A percentile compares a stretch with the other conserved stretches of the same genome.
phyloP scores from a whole-genome alignment of 2,329 filamentous ascomycete species.

The Aspergillus piperis region DNA sequence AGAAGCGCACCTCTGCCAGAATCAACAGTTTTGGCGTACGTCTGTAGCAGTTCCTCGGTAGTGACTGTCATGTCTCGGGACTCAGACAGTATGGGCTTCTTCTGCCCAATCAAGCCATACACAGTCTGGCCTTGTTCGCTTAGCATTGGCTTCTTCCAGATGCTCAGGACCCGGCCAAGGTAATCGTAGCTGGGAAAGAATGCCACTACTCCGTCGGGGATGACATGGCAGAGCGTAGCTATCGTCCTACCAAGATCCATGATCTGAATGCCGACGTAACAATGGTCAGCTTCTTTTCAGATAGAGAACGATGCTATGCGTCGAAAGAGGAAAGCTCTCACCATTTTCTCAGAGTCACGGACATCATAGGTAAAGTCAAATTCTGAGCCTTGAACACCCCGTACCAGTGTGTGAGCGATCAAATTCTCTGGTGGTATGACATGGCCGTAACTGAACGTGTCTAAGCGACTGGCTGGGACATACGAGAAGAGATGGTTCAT shows the following conservation, averaged over 20 bases:
- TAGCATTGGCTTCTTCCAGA: conserved; percentile 56
- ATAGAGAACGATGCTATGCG: background rate
- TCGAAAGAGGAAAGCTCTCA: conserved; percentile 26
- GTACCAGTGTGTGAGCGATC: conserved; percentile 70
- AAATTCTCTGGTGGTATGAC: conserved; percentile 84
- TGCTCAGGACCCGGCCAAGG: conserved; percentile 69
- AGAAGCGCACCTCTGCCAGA: conserved; percentile 70
- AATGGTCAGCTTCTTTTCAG: conserved; percentile 11
- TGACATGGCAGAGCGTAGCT: conserved; percentile 67
- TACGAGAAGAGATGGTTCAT: conserved; percentile 81
- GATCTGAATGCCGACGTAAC: conserved; percentile 48
- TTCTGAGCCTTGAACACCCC: conserved; percentile 49
- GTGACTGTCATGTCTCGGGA: conserved; percentile 46
- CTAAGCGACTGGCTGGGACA: conserved; percentile 63
- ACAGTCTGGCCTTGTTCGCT: conserved; percentile 31
- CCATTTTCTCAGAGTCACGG: conserved; percentile 67
- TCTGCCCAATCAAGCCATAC: conserved; percentile 35
- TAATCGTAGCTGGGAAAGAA: conserved; percentile 98
- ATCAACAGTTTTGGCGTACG: conserved; percentile 70
- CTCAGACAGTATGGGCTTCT: conserved; percentile 56
- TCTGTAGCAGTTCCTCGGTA: conserved; percentile 69
- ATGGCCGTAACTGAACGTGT: conserved; percentile 87
- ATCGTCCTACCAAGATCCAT: conserved; percentile 73
- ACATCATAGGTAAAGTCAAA: conserved; percentile 90
- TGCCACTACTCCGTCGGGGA: conserved; percentile 86